These are phyloP conservation scores for Garcileccinum viscosum DNA, from an alignment of 1,284 basidiomycete genomes.

Conservation along the genomic window DNA sequence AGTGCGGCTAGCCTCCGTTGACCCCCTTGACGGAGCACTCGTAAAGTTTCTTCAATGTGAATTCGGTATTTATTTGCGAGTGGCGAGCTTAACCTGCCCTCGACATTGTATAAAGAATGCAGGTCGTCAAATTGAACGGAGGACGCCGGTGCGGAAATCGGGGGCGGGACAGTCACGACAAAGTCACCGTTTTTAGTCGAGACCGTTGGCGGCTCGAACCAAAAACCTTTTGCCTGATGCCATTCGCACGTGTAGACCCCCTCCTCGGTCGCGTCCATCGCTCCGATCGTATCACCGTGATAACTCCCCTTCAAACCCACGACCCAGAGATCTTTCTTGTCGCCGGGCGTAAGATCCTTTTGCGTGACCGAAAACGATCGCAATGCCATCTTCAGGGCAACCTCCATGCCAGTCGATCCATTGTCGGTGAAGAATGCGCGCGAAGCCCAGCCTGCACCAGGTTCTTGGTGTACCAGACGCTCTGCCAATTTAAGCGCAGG, in stretches of 20 bases:
- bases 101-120: too few relatives aligned
- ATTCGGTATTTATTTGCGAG: too few relatives aligned
- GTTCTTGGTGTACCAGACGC: slow-evolving; percentile 69
- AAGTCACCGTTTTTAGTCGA: slow-evolving; percentile 68
- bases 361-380: slow-evolving; percentile 67
- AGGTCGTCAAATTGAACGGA: too few relatives aligned
- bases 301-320: slow-evolving; percentile 93
- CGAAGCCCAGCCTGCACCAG: slow-evolving; percentile 88
- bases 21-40: too few relatives aligned
- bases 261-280: slow-evolving; percentile 94
- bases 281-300: slow-evolving; percentile 97
- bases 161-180: too few relatives aligned
- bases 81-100: too few relatives aligned
- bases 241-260: slow-evolving; percentile 96
- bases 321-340: slow-evolving; percentile 75
- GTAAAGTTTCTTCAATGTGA: too few relatives aligned
- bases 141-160: too few relatives aligned
- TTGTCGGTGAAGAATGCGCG: slow-evolving; percentile 95
- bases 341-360: slow-evolving; percentile 38
- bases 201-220: slow-evolving; percentile 90
- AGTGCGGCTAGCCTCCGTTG: slow-evolving; percentile 69
- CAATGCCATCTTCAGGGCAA: slow-evolving; percentile 95
- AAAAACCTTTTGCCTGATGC: slow-evolving; percentile 92
- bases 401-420: slow-evolving; percentile 95
- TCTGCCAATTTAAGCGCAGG: slow-evolving; percentile 87